Evolutionary conservation across 2,329 filamentous ascomycete genomes (phyloP).

Genomic region (Magnaporthiopsis incrustans): DNA sequence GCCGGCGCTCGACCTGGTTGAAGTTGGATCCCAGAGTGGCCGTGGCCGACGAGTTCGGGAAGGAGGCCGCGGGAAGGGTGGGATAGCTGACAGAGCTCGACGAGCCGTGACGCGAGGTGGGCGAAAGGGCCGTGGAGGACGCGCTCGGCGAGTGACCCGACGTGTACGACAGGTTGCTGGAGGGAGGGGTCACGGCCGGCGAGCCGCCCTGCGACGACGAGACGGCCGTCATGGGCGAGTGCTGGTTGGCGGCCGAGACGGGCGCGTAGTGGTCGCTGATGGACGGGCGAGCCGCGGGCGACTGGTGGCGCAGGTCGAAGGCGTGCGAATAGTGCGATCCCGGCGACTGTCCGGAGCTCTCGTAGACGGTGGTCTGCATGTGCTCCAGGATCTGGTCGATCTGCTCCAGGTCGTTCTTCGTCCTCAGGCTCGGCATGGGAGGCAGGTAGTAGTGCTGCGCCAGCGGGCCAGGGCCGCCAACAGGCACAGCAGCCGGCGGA

Average conservation of each 20-base stretch:
- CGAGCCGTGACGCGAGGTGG: slow-evolving; percentile 53
- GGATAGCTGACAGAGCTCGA: slow-evolving; percentile 63
- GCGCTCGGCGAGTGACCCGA: slow-evolving; percentile 69
- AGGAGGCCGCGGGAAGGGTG: slow-evolving; percentile 61
- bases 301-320: slow-evolving; percentile 45
- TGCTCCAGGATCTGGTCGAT: slow-evolving; percentile 94
- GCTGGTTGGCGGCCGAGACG: slow-evolving; percentile 47
- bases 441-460: slow-evolving; percentile 80
- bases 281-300: slow-evolving; percentile 21
- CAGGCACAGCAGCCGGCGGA: slow-evolving; percentile 33
- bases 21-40: slow-evolving; percentile 64
- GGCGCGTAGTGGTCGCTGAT: slow-evolving; percentile 24
- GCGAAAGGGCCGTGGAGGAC: slow-evolving; percentile 63
- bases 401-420: slow-evolving; percentile 87
- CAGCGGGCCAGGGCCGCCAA: slow-evolving; percentile 46
- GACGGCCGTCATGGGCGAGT: slow-evolving; percentile 50
- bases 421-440: slow-evolving; percentile 69
- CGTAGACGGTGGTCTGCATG: slow-evolving; percentile 93
- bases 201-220: slow-evolving; percentile 52
- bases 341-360: slow-evolving; percentile 77
- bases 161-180: slow-evolving; percentile 67
- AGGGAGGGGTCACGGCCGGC: slow-evolving; percentile 68
- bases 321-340: slow-evolving; percentile 71
- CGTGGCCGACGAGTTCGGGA: slow-evolving; percentile 58
- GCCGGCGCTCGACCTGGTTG: slow-evolving; percentile 53